phyloP scores from a whole-genome alignment of 2,329 filamentous ascomycete species.

The Periconia macrospinosa region DNA sequence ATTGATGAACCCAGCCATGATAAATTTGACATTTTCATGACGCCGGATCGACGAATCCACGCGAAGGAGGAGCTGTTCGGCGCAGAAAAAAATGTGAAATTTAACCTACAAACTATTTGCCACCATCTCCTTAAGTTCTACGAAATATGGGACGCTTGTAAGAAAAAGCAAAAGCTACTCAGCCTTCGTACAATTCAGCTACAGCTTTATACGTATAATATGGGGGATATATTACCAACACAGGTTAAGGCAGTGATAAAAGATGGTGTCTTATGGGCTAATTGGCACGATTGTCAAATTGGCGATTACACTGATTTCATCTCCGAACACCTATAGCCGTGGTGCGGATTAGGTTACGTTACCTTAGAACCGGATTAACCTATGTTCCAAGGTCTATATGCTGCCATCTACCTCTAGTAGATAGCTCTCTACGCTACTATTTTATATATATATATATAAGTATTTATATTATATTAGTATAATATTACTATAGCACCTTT shows the following conservation, averaged over 20 bases:
- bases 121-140: conserved; percentile 8
- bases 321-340: too few relatives aligned
- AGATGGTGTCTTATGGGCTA: conserved; percentile 5
- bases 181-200: conserved; percentile 8
- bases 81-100: neutral
- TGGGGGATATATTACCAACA: conserved; percentile 1
- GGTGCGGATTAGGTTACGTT: too few relatives aligned
- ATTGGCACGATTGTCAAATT: conserved; percentile 6
- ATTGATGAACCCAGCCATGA: neutral
- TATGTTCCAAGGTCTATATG: too few relatives aligned
- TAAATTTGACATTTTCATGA: conserved; percentile 2
- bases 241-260: conserved; percentile 3
- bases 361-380: too few relatives aligned
- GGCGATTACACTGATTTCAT: neutral
- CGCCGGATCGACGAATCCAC: conserved; percentile 2
- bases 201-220: conserved; percentile 5
- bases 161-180: conserved; percentile 1
- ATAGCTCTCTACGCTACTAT: too few relatives aligned
- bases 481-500: too few relatives aligned
- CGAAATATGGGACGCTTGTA: conserved; percentile 7
- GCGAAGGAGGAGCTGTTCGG: neutral
- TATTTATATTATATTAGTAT: too few relatives aligned
- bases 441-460: too few relatives aligned
- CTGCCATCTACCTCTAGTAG: too few relatives aligned
- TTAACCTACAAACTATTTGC: neutral